A percentile compares a stretch with the other conserved stretches of the same genome.
Conservation (phyloP, 768 basidiomycete species). For the Naganishia kalamii region DNA sequence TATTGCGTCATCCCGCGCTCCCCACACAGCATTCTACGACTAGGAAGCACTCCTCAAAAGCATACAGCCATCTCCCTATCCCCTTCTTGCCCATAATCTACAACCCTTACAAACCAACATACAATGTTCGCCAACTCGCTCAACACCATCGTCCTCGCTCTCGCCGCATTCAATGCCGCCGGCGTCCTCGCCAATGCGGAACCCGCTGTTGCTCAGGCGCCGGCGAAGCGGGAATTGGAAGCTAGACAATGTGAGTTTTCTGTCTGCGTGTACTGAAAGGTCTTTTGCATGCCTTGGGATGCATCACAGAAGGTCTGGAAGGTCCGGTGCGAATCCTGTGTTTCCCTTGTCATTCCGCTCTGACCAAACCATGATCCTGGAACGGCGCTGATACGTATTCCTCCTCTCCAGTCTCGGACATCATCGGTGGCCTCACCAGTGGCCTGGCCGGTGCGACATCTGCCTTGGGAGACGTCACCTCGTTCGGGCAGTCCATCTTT, state of each 20-base stretch:
- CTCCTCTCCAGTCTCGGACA: background rate
- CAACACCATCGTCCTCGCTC: background rate
- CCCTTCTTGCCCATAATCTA: background rate
- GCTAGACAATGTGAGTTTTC: slow-evolving; percentile 2
- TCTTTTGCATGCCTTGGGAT: background rate
- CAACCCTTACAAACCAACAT: background rate
- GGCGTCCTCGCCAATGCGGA: background rate
- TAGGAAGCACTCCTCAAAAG: too few species aligned
- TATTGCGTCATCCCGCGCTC: too few species aligned
- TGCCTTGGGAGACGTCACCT: background rate
- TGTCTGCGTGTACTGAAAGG: too few species aligned
- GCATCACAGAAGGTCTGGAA: background rate
- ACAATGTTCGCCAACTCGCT: background rate
- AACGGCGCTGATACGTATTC: background rate
- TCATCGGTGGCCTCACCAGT: slow-evolving; percentile 6
- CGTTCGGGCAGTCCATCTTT: background rate
- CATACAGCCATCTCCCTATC: too few species aligned
- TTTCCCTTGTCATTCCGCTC: too few species aligned
- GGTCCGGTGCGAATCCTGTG: too few species aligned
- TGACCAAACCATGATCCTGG: background rate
- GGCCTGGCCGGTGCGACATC: background rate
- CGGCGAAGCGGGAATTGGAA: background rate
- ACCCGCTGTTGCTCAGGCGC: background rate
- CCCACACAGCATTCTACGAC: too few species aligned
- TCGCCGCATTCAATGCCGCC: background rate